Percentiles rank a stretch among this genome's conserved stretches.
Evolutionary conservation across 495 filamentous ascomycete species (phyloP).

Genomic region (Penicillium fimorum): DNA sequence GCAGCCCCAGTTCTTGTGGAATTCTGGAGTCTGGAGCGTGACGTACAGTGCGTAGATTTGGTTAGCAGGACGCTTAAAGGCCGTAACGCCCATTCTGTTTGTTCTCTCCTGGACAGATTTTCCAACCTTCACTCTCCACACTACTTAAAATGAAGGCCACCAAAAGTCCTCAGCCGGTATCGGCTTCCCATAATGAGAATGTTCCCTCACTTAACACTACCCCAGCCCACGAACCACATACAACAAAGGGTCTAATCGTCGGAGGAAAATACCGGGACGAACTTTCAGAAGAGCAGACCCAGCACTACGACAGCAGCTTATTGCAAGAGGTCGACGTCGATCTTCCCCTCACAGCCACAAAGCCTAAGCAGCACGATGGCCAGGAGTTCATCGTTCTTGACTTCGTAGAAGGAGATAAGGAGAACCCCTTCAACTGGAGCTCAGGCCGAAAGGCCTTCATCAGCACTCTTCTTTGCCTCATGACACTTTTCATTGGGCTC

Average conservation of each 20-base stretch:
- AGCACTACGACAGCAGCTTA: constrained; percentile 25
- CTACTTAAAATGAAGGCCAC: constrained; percentile 19
- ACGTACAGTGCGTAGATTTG: background rate
- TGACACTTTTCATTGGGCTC: constrained; percentile 50
- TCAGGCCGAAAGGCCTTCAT: constrained; percentile 38
- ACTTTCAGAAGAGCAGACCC: constrained; percentile 18
- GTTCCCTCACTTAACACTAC: constrained; percentile 14
- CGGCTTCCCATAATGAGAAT: constrained; percentile 31
- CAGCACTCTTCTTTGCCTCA: constrained; percentile 41
- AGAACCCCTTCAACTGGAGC: constrained; percentile 51
- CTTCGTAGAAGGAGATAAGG: constrained; percentile 39
- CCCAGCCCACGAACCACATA: constrained; percentile 5
- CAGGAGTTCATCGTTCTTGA: constrained; percentile 36
- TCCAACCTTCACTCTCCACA: background rate
- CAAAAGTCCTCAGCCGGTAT: constrained; percentile 23
- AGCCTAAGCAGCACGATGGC: constrained; percentile 30
- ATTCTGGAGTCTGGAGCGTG: constrained; percentile 9
- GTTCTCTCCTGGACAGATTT: background rate
- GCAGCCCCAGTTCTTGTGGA: constrained; percentile 7
- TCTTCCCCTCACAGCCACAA: constrained; percentile 39
- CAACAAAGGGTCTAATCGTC: constrained; percentile 29
- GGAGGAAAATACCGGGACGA: constrained; percentile 36
- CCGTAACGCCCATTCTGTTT: background rate
- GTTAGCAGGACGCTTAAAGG: background rate
- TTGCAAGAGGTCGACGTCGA: constrained; percentile 44